These are phyloP conservation scores for Phytophthora boehmeriae DNA, from an alignment of 352 stramenopile species.

Conservation along the genomic window DNA sequence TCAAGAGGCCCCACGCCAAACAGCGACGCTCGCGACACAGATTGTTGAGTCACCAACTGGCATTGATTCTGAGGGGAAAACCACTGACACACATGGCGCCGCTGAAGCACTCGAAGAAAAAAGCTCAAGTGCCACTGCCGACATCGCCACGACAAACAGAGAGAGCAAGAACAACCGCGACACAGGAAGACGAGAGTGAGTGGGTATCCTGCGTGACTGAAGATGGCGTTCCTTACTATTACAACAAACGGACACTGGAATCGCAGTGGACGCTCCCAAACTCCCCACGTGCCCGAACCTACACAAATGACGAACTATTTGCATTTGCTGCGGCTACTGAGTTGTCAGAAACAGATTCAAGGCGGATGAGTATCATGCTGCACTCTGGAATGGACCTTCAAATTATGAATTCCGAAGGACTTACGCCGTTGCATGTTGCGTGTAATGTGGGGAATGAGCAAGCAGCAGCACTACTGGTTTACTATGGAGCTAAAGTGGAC, in stretches of 20 bases:
- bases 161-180: neutral
- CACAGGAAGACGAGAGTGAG: conserved; percentile 22
- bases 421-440: conserved; percentile 60
- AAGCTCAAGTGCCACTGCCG: neutral
- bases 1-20: conserved; percentile 28
- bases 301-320: conserved; percentile 32
- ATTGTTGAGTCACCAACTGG: conserved; percentile 15
- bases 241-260: conserved; percentile 59
- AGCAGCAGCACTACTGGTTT: conserved; percentile 45
- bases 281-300: conserved; percentile 3
- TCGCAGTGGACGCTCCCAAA: conserved; percentile 65
- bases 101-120: conserved; percentile 15
- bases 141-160: conserved; percentile 2
- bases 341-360: conserved; percentile 26
- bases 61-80: conserved; percentile 7
- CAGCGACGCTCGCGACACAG: conserved; percentile 14
- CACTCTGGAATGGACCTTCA: conserved; percentile 43
- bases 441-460: conserved; percentile 52
- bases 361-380: conserved; percentile 44
- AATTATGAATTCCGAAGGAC: conserved; percentile 30
- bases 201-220: conserved; percentile 57
- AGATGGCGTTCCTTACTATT: conserved; percentile 70
- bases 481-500: conserved; percentile 55
- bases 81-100: neutral
- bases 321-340: conserved; percentile 26